Evolutionary conservation across 768 basidiomycete species (phyloP), one percentile per base, ranked within the genome.

Genomic region (Boletus insuetus): DNA sequence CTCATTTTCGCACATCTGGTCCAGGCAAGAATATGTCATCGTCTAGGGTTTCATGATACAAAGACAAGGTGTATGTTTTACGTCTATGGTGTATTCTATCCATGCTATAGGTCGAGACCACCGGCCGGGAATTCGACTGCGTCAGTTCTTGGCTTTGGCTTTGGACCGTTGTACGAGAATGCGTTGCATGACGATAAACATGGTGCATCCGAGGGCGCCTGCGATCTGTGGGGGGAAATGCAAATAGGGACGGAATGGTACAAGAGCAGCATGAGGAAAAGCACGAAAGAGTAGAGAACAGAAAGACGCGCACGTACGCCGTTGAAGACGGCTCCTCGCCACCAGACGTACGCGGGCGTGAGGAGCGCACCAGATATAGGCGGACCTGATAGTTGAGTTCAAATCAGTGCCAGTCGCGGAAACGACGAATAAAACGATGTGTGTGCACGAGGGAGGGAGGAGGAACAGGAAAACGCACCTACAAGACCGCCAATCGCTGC

Each of bases 341-440:
- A 84, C 85, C 85, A 86, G 6, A 79, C 61, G 54, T 79, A 84
- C 0, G 73, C 65, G 9, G 72, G 57, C 0, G 81, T 77, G 8
- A 86, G 75, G 26, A 86, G 68, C 5, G 82, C 78, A 0, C 85
- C 85, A 34, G 78, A 78, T 53, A 85, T 79, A 1, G 85, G 84
- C 0, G 82, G 79, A 11, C 83, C 82, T 62, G 22, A 3, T 1
- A 5, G 6, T 1, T 3, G 4, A 13, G 6, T 10, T 16, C 19
- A 3, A n/a, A 37, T 40, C 20, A 41, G 38, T 7, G 13, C 26
- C 9, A 29, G 1, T 29, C 14, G n/a, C 6, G 4, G 17, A 31
- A 29, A 24, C 4, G n/a, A 32, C 6, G 22, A 22, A 22, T 17
- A n/a, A 40, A 19, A 9, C 9, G 40, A 41, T 11, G 20, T 13